These are phyloP conservation scores for Phytopythium vexans DNA, from an alignment of 352 stramenopile species.

Conservation along the genomic window DNA sequence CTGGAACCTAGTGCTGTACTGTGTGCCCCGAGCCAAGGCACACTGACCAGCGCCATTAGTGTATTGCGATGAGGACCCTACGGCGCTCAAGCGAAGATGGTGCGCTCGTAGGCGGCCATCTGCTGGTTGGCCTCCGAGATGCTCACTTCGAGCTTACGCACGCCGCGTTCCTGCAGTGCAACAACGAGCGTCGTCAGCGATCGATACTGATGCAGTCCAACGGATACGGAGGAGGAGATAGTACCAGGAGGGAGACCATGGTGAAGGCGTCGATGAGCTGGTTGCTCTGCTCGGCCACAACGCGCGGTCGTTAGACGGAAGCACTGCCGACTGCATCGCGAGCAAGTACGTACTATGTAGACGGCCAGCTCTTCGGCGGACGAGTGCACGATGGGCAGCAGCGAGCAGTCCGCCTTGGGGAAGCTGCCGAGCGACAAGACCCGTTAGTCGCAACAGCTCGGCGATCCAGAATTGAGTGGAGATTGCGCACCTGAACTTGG, in stretches of 20 bases:
- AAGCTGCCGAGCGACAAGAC: conserved; percentile 55
- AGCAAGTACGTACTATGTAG: conserved; percentile 80
- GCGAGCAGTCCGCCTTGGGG: conserved; percentile 92
- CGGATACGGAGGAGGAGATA: conserved; percentile 1
- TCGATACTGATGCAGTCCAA: not conserved
- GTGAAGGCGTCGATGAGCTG: conserved; percentile 86
- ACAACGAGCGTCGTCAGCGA: not conserved
- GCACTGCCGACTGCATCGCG: not conserved
- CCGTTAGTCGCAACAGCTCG: not conserved
- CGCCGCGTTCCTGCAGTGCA: conserved; percentile 54
- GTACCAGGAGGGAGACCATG: conserved; percentile 64
- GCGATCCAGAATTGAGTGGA: no score
- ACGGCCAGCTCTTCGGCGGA: conserved; percentile 96
- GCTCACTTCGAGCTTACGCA: conserved; percentile 91
- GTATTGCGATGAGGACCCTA: not conserved
- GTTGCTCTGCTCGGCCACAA: conserved; percentile 56
- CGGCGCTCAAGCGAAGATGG: conserved; percentile 41
- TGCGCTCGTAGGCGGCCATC: conserved; percentile 78
- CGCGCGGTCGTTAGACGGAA: not conserved
- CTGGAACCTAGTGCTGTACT: no score
- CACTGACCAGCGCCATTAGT: no score
- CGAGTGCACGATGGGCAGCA: conserved; percentile 97
- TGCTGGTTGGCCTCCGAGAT: conserved; percentile 93
- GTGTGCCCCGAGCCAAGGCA: no score
- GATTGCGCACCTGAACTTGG: conserved; percentile 80